A percentile compares a stretch with the other conserved stretches of the same genome.
Conservation (phyloP, 768 basidiomycete species). For the Chalciporus pseudorubinellus region DNA sequence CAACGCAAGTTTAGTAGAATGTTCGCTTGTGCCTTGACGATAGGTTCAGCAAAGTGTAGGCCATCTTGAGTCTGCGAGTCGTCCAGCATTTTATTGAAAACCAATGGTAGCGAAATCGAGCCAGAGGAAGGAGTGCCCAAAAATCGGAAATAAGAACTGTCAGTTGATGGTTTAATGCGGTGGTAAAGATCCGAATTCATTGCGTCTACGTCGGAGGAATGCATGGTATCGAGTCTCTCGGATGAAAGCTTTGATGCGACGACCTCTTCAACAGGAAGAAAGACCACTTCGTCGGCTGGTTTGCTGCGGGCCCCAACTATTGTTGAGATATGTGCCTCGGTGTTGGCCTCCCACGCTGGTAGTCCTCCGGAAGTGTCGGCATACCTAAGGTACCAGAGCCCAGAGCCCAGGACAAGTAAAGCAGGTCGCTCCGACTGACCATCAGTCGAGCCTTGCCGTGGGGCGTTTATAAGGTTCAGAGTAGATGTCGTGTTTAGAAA, state of each 20-base stretch:
- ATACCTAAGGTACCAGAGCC: slow-evolving; percentile 88
- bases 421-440: slow-evolving; percentile 42
- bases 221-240: slow-evolving; percentile 67
- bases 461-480: slow-evolving; percentile 39
- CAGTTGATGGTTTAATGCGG: slow-evolving; percentile 46
- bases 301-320: slow-evolving; percentile 37
- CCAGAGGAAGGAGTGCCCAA: slow-evolving; percentile 17
- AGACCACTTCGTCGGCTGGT: slow-evolving; percentile 69
- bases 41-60: slow-evolving; percentile 67
- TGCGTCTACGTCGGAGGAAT: slow-evolving; percentile 76
- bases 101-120: slow-evolving; percentile 62
- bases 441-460: background rate
- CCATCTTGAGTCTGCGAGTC: slow-evolving; percentile 79
- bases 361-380: slow-evolving; percentile 69
- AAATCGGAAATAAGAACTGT: slow-evolving; percentile 31
- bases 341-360: slow-evolving; percentile 71
- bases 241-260: slow-evolving; percentile 62
- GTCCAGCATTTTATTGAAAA: slow-evolving; percentile 79
- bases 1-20: slow-evolving; percentile 79
- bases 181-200: slow-evolving; percentile 88
- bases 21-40: slow-evolving; percentile 69
- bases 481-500: slow-evolving; percentile 72
- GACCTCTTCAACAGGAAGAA: slow-evolving; percentile 76
- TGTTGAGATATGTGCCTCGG: slow-evolving; percentile 60
- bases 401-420: slow-evolving; percentile 79